phyloP scores from a whole-genome alignment of 1,284 basidiomycete species.

The Laetiporus sulphureus region DNA sequence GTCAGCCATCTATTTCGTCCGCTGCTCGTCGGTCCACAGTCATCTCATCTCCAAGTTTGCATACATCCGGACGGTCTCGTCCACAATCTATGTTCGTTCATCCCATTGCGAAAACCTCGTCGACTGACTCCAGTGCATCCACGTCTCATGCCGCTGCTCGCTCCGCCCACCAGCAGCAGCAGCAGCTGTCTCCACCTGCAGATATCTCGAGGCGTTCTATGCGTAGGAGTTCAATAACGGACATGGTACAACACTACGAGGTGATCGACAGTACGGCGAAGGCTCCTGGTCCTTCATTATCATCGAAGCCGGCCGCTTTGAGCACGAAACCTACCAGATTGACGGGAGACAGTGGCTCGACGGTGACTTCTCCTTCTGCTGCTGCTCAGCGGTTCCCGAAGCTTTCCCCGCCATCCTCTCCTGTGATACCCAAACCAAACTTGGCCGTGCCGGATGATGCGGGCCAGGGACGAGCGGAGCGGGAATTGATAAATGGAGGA shows the following conservation, averaged over 20 bases:
- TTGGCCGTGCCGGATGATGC: slow-evolving; percentile 21
- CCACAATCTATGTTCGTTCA: slow-evolving; percentile 74
- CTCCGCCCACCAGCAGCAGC: slow-evolving; percentile 28
- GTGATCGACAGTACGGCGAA: slow-evolving; percentile 38
- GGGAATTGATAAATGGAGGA: no score
- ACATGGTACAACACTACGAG: slow-evolving; percentile 77
- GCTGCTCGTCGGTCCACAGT: slow-evolving; percentile 10
- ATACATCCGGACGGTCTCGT: slow-evolving; percentile 31
- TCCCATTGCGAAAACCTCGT: slow-evolving; percentile 23
- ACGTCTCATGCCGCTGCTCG: slow-evolving; percentile 27
- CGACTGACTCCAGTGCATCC: slow-evolving; percentile 29
- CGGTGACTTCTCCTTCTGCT: slow-evolving; percentile 18
- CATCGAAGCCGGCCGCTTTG: slow-evolving; percentile 28
- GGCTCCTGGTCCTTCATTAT: slow-evolving; percentile 18
- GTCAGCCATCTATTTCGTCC: slow-evolving; percentile 12
- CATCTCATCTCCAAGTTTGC: slow-evolving; percentile 12
- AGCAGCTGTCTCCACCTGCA: slow-evolving; percentile 19
- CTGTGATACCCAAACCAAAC: slow-evolving; percentile 17
- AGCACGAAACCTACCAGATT: slow-evolving; percentile 15
- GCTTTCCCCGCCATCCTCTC: slow-evolving; percentile 24
- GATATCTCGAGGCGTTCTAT: slow-evolving; percentile 25
- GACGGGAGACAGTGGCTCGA: slow-evolving; percentile 2
- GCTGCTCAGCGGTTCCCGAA: slow-evolving; percentile 27
- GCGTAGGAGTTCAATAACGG: slow-evolving; percentile 70
- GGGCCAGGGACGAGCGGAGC: slow-evolving; percentile 11